Percentiles rank a stretch among this genome's conserved stretches.
These are phyloP conservation scores for Fusarium equiseti DNA, from an alignment of 2,329 filamentous ascomycete species.

Conservation along the genomic window DNA sequence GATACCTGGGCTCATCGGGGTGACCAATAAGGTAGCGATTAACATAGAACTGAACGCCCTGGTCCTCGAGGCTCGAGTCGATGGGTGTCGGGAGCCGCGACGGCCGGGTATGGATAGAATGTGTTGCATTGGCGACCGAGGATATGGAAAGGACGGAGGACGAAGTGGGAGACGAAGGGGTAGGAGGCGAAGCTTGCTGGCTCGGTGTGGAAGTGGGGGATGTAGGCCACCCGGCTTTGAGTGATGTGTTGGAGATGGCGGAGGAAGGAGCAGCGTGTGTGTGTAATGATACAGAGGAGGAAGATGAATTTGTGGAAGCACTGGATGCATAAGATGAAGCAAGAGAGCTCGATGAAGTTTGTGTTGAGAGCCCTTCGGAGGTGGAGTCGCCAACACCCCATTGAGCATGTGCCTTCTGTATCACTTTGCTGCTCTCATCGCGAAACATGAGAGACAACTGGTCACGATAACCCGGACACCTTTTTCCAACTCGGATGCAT, in stretches of 20 bases:
- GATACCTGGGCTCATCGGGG: conserved; percentile 60
- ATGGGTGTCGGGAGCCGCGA: conserved; percentile 50
- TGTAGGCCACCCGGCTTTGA: conserved; percentile 35
- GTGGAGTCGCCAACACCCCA: conserved; percentile 55
- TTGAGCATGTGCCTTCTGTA: conserved; percentile 67
- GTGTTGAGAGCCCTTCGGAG: conserved; percentile 27
- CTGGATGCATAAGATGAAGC: conserved; percentile 37
- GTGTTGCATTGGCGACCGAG: neutral
- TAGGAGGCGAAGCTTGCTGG: conserved; percentile 32
- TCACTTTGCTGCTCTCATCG: conserved; percentile 73
- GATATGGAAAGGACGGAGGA: conserved; percentile 17
- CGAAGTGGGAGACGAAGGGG: conserved; percentile 36
- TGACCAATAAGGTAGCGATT: conserved; percentile 64
- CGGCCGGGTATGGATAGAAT: conserved; percentile 9
- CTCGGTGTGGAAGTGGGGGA: conserved; percentile 32
- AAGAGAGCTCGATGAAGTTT: conserved; percentile 45
- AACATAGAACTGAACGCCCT: conserved; percentile 64
- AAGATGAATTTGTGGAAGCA: conserved; percentile 34
- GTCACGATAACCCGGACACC: conserved; percentile 73
- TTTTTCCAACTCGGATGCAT: conserved; percentile 69
- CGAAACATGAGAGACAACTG: conserved; percentile 74
- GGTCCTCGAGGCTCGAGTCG: conserved; percentile 59
- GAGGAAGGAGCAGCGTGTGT: conserved; percentile 21
- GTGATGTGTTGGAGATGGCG: conserved; percentile 35
- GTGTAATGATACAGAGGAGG: conserved; percentile 24